phyloP scores from a whole-genome alignment of 2,329 filamentous ascomycete genomes.

The Alternaria viburni region DNA sequence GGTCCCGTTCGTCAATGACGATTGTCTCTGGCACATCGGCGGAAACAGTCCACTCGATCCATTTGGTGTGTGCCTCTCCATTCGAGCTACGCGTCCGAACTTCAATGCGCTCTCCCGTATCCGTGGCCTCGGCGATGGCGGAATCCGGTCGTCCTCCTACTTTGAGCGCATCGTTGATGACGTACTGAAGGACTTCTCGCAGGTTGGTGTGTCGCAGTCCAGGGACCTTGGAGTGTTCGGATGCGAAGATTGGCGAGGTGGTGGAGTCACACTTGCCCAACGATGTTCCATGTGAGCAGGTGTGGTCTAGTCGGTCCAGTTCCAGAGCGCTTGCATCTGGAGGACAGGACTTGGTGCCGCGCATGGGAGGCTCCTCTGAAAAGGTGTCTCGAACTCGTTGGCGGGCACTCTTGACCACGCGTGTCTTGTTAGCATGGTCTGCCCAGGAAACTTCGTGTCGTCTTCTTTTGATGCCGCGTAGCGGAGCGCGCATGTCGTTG shows the following conservation, averaged over 20 bases:
- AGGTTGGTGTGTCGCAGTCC: slow-evolving; percentile 57
- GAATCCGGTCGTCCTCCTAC: slow-evolving; percentile 61
- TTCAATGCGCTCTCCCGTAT: slow-evolving; percentile 57
- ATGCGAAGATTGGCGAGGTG: slow-evolving; percentile 41
- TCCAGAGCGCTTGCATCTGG: slow-evolving; percentile 15
- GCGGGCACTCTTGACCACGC: slow-evolving; percentile 33
- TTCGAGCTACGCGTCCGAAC: slow-evolving; percentile 53
- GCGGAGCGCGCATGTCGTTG: slow-evolving; percentile 48
- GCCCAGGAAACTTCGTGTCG: slow-evolving; percentile 48
- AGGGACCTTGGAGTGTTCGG: slow-evolving; percentile 52
- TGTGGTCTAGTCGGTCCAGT: slow-evolving; percentile 25
- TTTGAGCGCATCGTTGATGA: slow-evolving; percentile 60
- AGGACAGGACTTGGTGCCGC: slow-evolving; percentile 24
- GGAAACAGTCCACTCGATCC: slow-evolving; percentile 59
- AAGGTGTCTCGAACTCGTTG: slow-evolving; percentile 36
- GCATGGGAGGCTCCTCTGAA: slow-evolving; percentile 36
- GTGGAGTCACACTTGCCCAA: slow-evolving; percentile 33
- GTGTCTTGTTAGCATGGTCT: slow-evolving; percentile 26
- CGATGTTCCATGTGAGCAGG: slow-evolving; percentile 31
- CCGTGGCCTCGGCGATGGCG: slow-evolving; percentile 55
- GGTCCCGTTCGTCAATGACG: slow-evolving; percentile 67
- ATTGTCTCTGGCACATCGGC: slow-evolving; percentile 60
- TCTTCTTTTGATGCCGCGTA: slow-evolving; percentile 53
- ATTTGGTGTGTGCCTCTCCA: slow-evolving; percentile 54
- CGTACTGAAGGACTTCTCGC: slow-evolving; percentile 58